Evolutionary conservation across 306 rosid species (phyloP).

Genomic region (Begonia loranthoides): DNA sequence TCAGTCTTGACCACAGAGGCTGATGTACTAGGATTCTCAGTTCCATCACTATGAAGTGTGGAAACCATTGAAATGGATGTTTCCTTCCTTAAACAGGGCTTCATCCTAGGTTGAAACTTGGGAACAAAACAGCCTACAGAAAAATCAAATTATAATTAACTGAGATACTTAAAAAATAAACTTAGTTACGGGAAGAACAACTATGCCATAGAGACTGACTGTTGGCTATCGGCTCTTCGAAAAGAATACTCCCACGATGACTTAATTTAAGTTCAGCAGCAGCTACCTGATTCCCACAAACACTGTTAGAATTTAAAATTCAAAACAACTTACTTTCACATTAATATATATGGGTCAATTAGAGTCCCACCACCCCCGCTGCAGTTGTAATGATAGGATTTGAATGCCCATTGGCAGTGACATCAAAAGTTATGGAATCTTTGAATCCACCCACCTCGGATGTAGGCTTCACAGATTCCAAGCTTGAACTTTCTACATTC

Average conservation of each 20-base stretch:
- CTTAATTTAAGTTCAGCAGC: constrained; percentile 25
- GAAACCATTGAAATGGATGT: constrained; percentile 14
- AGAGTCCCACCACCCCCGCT: constrained; percentile 18
- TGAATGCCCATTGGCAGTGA: constrained; percentile 19
- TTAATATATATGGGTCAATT: neutral
- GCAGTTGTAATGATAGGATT: constrained; percentile 9
- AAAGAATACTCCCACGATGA: constrained; percentile 29
- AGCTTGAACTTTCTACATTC: constrained; percentile 13
- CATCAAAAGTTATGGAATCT: constrained; percentile 13
- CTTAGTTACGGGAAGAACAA: constrained; percentile 1
- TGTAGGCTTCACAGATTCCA: neutral
- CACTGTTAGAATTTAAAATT: constrained; percentile 10
- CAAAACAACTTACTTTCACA: constrained; percentile 1
- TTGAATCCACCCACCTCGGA: constrained; percentile 19
- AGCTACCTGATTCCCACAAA: constrained; percentile 22
- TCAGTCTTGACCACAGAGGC: too few relatives aligned
- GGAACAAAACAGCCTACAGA: constrained; percentile 20
- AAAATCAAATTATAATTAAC: constrained; percentile 3
- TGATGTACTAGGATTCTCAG: too few relatives aligned
- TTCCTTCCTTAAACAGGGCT: constrained; percentile 34
- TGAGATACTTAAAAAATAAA: constrained; percentile 8
- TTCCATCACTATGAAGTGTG: constrained; percentile 11
- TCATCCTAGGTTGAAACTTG: constrained; percentile 40
- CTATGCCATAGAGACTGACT: constrained; percentile 21
- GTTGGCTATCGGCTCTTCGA: constrained; percentile 21